Percentiles rank a stretch among this genome's conserved stretches.
Conservation (phyloP, 148 eudicot species). For the Fallopia convolvulus region DNA sequence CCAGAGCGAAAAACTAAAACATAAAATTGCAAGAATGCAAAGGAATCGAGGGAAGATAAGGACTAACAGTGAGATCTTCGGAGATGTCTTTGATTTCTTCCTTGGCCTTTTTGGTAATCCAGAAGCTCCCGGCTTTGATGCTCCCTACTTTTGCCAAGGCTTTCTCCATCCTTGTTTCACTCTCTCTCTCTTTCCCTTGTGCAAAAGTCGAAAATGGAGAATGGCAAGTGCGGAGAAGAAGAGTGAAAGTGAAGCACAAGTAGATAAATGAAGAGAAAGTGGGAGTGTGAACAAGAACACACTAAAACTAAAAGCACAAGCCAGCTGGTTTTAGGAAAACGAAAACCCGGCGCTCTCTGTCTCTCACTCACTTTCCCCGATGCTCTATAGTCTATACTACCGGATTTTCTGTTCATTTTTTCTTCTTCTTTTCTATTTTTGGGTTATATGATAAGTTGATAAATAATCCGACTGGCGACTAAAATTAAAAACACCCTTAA, state of each 20-base stretch:
- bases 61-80: conserved; percentile 56
- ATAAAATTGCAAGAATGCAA: not conserved
- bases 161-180: conserved; percentile 49
- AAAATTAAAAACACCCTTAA: no score
- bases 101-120: conserved; percentile 83
- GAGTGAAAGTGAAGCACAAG: not conserved
- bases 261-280: not conserved
- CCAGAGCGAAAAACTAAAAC: not conserved
- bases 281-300: not conserved
- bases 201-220: not conserved
- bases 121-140: conserved; percentile 64
- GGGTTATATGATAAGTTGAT: not conserved
- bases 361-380: not conserved
- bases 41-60: not conserved
- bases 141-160: conserved; percentile 69
- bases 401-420: not conserved
- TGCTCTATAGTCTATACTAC: not conserved
- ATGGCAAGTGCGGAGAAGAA: not conserved
- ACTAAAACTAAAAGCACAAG: not conserved
- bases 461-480: not conserved
- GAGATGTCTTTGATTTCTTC: conserved; percentile 68
- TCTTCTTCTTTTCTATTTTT: not conserved
- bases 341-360: not conserved
- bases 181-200: conserved; percentile 2
- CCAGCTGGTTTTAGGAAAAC: conserved; percentile 1